phyloP scores from a whole-genome alignment of 257 asterid genomes.

The Parsonsia alboflavescens region DNA sequence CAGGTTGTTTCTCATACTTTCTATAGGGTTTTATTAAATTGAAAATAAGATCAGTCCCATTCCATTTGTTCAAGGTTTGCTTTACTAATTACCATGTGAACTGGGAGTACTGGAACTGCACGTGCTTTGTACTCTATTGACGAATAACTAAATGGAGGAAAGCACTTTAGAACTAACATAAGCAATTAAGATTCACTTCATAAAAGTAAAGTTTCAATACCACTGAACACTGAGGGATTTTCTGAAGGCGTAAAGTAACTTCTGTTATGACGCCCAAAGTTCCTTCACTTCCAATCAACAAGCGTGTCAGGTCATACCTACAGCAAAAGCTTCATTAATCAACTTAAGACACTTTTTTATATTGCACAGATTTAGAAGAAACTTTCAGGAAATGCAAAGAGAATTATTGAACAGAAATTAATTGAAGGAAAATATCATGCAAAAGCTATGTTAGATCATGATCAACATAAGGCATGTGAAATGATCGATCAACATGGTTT shows the following conservation, averaged over 20 bases:
- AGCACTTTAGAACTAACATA: not conserved
- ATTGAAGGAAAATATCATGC: not conserved
- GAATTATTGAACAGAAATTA: not conserved
- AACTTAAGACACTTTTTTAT: not conserved
- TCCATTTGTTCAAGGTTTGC: not conserved
- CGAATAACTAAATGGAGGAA: not conserved
- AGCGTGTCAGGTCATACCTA: constrained; percentile 92
- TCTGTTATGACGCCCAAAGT: constrained; percentile 94
- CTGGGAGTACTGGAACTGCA: not conserved
- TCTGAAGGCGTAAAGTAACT: constrained; percentile 92
- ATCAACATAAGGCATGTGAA: not conserved
- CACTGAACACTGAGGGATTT: constrained; percentile 80
- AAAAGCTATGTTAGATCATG: not conserved
- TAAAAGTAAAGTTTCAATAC: constrained; percentile 39
- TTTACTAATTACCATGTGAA: not conserved
- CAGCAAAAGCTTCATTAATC: constrained; percentile 16
- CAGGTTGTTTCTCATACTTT: too few relatives aligned
- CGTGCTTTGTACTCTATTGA: not conserved
- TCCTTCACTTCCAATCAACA: constrained; percentile 97
- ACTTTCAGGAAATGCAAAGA: constrained; percentile 1
- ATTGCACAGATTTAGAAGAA: not conserved
- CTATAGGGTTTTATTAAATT: too few relatives aligned
- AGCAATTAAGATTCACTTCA: constrained; percentile 3
- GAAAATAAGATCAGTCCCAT: not conserved
- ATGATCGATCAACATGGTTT: not conserved